A percentile compares a stretch with the other conserved stretches of the same genome.
These are phyloP conservation scores for Colletotrichum navitas DNA, from an alignment of 2,329 filamentous ascomycete genomes.

Conservation along the genomic window DNA sequence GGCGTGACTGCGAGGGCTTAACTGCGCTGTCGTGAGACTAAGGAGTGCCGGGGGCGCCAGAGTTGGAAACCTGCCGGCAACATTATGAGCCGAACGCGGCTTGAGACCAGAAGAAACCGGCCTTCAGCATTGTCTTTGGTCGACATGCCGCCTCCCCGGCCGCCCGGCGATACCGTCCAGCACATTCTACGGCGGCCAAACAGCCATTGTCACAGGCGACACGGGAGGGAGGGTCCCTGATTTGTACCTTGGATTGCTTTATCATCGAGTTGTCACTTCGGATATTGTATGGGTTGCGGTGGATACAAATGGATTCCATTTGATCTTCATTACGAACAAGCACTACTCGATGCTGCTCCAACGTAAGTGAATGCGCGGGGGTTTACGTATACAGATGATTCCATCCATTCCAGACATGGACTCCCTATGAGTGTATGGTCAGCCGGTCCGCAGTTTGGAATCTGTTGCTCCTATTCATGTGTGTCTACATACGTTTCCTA, in stretches of 20 bases:
- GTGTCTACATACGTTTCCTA: background rate
- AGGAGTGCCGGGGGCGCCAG: background rate
- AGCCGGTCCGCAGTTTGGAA: background rate
- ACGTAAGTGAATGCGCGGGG: background rate
- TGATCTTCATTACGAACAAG: background rate
- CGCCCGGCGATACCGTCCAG: background rate
- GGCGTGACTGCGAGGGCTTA: background rate
- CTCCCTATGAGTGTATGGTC: too few relatives aligned
- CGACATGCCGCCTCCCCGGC: background rate
- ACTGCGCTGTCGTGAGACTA: background rate
- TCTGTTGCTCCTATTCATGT: background rate
- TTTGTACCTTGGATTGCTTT: too few relatives aligned
- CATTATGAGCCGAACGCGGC: constrained; percentile 1
- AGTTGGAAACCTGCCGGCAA: background rate
- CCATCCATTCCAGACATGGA: background rate
- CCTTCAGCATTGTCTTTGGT: constrained; percentile 23
- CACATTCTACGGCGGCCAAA: background rate
- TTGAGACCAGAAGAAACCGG: constrained; percentile 15
- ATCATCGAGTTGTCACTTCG: too few relatives aligned
- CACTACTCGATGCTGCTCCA: background rate
- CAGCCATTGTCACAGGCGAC: too few relatives aligned
- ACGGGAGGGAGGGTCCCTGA: too few relatives aligned
- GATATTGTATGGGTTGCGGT: too few relatives aligned
- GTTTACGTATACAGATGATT: background rate
- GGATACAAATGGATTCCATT: too few relatives aligned